Evolutionary conservation across 2,329 filamentous ascomycete species (phyloP), one percentile per base, ranked within the genome.

Genomic region (Aspergillus pseudoglaucus): DNA sequence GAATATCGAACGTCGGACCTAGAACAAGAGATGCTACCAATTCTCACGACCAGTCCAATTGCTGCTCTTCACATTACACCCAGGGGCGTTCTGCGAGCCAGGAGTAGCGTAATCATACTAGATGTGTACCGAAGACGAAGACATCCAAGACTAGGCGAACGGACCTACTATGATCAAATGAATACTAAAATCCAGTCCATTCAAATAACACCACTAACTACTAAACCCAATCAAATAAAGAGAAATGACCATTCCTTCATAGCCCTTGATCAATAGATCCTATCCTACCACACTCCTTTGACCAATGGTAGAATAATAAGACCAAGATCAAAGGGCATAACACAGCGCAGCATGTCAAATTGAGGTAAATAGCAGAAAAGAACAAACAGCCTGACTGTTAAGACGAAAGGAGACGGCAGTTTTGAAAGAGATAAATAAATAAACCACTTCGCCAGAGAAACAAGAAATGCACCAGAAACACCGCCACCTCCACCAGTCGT

Each of bases 381-480:
- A 39, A 14, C 9, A 20, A 17, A 10, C 37, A 18, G 10, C 37
- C n/a, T 17, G 37, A 39, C 22, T 22, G 5, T 18, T 5, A 18
- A 39, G 15, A 39, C 8, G 10, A 39, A 39, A 39, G 18, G 10
- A 39, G 17, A 15, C 3, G 17, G 37, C 10, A 39, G 17, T n/a
- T 17, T 35, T 35, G 8, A 35, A 35, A 35, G 49, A 61, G 51
- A 52, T 50, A 58, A 48, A 53, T 51, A 50, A 51, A n/a, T 54
- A 47, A 60, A 59, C 58, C 59, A 66, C 59, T 60, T 64, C 62
- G 62, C 64, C 63, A 56, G 59, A 54, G 52, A 59, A 58, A 59
- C 50, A 59, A 61, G 43, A 56, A 57, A 56, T 62, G 62, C 65
- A 66, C 64, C 65, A 60, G 56, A 54, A 66, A 68, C 65, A 67